Conservation (phyloP, 306 rosid species). For the Boehmeria nivea region DNA sequence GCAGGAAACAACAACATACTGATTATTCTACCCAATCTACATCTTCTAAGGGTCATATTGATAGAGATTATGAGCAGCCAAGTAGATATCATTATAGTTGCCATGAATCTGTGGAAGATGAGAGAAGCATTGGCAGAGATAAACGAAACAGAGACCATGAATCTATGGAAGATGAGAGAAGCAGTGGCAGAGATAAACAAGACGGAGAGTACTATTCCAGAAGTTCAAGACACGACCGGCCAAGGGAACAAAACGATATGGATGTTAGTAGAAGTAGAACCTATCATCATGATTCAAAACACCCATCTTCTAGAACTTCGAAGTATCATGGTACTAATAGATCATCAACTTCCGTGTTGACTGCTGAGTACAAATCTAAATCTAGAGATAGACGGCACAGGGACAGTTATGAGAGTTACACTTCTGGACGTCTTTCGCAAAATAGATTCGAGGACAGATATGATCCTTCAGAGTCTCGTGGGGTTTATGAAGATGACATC, state of each 20-base stretch:
- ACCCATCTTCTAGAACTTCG: constrained; percentile 23
- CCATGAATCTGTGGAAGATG: constrained; percentile 33
- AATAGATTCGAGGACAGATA: constrained; percentile 60
- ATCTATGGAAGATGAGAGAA: constrained; percentile 28
- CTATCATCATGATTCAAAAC: constrained; percentile 19
- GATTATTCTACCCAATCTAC: constrained; percentile 21
- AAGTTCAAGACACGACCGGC: constrained; percentile 45
- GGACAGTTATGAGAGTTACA: constrained; percentile 28
- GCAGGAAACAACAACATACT: constrained; percentile 32
- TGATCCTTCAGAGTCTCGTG: constrained; percentile 49
- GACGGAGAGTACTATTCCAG: constrained; percentile 31
- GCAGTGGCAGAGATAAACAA: constrained; percentile 22
- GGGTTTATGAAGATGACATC: constrained; percentile 31
- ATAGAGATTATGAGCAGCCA: constrained; percentile 29
- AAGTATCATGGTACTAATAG: constrained; percentile 14
- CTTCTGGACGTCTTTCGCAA: constrained; percentile 29
- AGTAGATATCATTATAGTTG: constrained; percentile 28
- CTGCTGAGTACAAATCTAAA: constrained; percentile 28
- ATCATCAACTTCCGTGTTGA: constrained; percentile 26
- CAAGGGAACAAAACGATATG: constrained; percentile 36
- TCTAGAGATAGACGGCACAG: constrained; percentile 29
- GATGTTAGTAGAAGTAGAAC: constrained; percentile 18
- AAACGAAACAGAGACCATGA: constrained; percentile 31
- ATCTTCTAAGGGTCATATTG: constrained; percentile 22
- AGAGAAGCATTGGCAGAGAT: constrained; percentile 18